These are phyloP conservation scores for Aurinia saxatilis DNA, from an alignment of 345 rosid genomes.

Conservation along the genomic window DNA sequence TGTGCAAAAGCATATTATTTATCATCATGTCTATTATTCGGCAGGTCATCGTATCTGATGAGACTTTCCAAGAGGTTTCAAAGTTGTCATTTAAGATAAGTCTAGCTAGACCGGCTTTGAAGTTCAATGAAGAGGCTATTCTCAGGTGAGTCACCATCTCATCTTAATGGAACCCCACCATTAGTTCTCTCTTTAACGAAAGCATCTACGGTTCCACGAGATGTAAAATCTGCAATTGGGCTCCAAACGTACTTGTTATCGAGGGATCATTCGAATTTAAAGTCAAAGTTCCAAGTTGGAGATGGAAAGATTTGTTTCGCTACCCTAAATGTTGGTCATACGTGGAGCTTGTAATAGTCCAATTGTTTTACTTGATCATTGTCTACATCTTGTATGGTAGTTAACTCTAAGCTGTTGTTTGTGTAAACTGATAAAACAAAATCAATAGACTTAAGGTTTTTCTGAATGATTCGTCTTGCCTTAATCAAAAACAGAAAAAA, in stretches of 20 bases:
- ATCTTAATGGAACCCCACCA: not conserved
- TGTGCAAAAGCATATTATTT: not conserved
- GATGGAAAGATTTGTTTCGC: conserved; percentile 55
- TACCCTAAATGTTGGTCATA: not conserved
- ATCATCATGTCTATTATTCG: not conserved
- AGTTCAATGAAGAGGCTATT: conserved; percentile 52
- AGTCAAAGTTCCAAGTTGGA: conserved; percentile 68
- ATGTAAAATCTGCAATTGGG: conserved; percentile 40
- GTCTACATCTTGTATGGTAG: conserved; percentile 24
- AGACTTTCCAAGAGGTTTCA: conserved; percentile 49
- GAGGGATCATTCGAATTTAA: conserved; percentile 58
- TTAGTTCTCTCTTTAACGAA: not conserved
- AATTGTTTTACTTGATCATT: not conserved
- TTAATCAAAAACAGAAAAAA: too few species aligned
- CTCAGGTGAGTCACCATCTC: conserved; percentile 40
- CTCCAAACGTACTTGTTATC: conserved; percentile 64
- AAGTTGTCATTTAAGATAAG: conserved; percentile 48
- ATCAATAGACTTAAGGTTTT: too few species aligned
- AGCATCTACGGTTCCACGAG: conserved; percentile 44
- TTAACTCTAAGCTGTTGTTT: conserved; percentile 41
- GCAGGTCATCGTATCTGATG: conserved; percentile 68
- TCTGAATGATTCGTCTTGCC: too few species aligned
- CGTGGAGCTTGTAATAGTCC: not conserved
- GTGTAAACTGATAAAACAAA: too few species aligned
- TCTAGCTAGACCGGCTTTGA: conserved; percentile 56